Conservation (phyloP, 1,284 basidiomycete genomes). For the Puccinia polysora region DNA sequence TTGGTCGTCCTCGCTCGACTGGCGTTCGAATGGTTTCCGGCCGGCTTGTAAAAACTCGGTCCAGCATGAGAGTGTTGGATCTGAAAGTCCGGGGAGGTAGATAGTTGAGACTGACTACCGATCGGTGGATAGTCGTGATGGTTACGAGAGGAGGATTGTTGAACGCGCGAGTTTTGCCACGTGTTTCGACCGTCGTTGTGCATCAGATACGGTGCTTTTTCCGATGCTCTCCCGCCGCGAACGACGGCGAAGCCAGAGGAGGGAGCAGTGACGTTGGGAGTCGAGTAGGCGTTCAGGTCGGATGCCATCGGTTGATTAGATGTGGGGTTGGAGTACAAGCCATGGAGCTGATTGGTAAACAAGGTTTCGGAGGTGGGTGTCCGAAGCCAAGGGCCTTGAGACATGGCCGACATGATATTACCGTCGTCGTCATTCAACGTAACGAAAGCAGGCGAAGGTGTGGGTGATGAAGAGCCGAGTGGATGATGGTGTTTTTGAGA, state of each 20-base stretch:
- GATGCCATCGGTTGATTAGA: not conserved
- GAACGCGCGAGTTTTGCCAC: not conserved
- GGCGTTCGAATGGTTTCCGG: not conserved
- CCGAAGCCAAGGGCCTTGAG: slow-evolving; percentile 37
- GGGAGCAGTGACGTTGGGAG: slow-evolving; percentile 28
- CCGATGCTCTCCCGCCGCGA: slow-evolving; percentile 52
- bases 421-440: slow-evolving; percentile 39
- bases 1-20: slow-evolving; percentile 35
- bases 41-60: not conserved
- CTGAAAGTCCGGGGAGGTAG: not conserved
- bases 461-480: not conserved
- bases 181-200: slow-evolving; percentile 39
- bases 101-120: not conserved
- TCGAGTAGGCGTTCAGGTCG: not conserved
- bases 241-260: slow-evolving; percentile 52
- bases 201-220: slow-evolving; percentile 48
- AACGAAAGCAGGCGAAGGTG: slow-evolving; percentile 8
- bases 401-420: slow-evolving; percentile 43
- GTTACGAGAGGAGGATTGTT: not conserved
- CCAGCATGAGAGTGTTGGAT: not conserved
- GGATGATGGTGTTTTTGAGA: not conserved
- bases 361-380: not conserved
- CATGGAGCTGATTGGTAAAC: not conserved
- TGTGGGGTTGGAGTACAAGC: not conserved
- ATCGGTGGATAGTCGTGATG: slow-evolving; percentile 21